phyloP scores from a whole-genome alignment of 768 basidiomycete genomes.

The Cubamyces sp. region DNA sequence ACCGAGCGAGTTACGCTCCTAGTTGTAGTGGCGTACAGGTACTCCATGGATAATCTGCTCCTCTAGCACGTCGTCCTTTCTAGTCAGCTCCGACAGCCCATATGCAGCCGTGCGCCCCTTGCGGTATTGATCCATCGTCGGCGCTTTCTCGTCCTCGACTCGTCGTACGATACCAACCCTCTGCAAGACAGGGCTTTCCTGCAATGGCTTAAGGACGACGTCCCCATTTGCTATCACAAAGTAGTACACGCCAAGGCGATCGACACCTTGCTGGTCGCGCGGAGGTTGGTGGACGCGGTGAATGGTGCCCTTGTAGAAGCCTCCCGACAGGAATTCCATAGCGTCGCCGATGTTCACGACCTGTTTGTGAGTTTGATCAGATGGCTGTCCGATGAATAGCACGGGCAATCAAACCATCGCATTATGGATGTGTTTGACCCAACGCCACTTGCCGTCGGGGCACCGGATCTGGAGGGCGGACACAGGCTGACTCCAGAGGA shows the following conservation, averaged over 20 bases:
- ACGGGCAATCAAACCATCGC: too few species aligned
- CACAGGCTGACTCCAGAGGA: slow-evolving; percentile 44
- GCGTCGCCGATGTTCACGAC: slow-evolving; percentile 42
- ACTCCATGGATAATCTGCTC: slow-evolving; percentile 40
- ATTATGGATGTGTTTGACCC: slow-evolving; percentile 39
- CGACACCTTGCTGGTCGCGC: slow-evolving; percentile 37
- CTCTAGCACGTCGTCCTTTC: slow-evolving; percentile 34
- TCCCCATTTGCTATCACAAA: slow-evolving; percentile 39
- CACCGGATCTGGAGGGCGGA: slow-evolving; percentile 39
- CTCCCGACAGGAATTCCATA: slow-evolving; percentile 41
- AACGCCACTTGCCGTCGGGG: slow-evolving; percentile 40
- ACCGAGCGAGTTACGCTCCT: too few species aligned
- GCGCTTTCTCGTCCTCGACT: slow-evolving; percentile 34
- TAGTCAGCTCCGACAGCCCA: slow-evolving; percentile 36
- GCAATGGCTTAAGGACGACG: slow-evolving; percentile 35
- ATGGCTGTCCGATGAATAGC: too few species aligned
- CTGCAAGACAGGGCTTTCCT: slow-evolving; percentile 38
- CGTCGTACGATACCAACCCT: slow-evolving; percentile 35
- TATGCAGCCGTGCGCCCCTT: slow-evolving; percentile 36
- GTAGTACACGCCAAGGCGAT: slow-evolving; percentile 44
- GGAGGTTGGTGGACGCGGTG: slow-evolving; percentile 46
- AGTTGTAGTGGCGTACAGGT: slow-evolving; percentile 40
- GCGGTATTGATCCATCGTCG: slow-evolving; percentile 37
- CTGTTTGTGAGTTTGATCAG: too few species aligned
- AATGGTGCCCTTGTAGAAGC: slow-evolving; percentile 43